Conservation (phyloP, 1,284 basidiomycete genomes). For the Mixia osmundae region DNA sequence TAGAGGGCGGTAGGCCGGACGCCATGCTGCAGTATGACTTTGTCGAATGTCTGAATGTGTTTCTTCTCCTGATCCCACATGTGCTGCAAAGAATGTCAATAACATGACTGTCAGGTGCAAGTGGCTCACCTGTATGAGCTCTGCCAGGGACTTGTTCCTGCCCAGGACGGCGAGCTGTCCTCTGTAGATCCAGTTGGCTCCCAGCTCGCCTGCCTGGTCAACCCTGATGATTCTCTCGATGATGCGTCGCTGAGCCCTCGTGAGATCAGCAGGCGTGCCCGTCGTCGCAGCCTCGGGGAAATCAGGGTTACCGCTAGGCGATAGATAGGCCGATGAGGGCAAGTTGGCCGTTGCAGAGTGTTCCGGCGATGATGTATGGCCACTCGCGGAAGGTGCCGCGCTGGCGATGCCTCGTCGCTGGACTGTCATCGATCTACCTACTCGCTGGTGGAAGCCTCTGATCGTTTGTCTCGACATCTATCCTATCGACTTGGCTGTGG, state of each 20-base stretch:
- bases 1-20: constrained; percentile 62
- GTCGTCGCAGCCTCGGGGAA: too few species aligned
- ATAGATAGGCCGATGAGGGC: too few species aligned
- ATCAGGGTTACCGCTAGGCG: too few species aligned
- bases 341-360: too few species aligned
- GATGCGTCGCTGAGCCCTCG: constrained; percentile 17
- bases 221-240: constrained; percentile 37
- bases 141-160: constrained; percentile 35
- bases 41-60: constrained; percentile 65
- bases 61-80: constrained; percentile 97
- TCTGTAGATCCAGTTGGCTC: constrained; percentile 76
- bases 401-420: too few species aligned
- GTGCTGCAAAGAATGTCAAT: constrained; percentile 29
- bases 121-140: constrained; percentile 44
- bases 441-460: too few species aligned
- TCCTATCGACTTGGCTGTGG: too few species aligned
- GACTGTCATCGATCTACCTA: too few species aligned
- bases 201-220: constrained; percentile 78
- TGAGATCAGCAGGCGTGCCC: constrained; percentile 18
- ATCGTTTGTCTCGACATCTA: too few species aligned
- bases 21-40: constrained; percentile 54
- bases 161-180: constrained; percentile 38
- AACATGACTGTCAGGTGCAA: background rate
- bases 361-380: too few species aligned
- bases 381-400: too few species aligned